Conservation (phyloP, 176 grass and related monocot genomes). For the Ensete ventricosum region DNA sequence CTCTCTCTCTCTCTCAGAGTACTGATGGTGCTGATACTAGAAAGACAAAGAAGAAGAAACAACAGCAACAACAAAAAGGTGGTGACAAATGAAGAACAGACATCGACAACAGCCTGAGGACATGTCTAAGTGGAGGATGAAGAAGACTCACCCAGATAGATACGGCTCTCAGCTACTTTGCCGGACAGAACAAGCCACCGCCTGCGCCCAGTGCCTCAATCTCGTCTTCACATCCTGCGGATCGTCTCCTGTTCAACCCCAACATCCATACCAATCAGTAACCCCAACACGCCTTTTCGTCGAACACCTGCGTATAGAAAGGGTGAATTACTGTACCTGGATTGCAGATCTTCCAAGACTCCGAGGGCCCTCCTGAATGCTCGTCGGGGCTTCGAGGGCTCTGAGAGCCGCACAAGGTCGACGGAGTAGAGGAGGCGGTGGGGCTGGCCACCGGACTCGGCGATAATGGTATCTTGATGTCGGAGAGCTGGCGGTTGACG, state of each 20-base stretch:
- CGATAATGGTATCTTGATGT: neutral
- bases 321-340: neutral
- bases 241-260: neutral
- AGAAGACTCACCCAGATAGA: neutral
- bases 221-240: conserved; percentile 3
- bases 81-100: neutral
- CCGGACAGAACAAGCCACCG: neutral
- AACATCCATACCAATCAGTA: neutral
- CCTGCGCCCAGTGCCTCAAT: conserved; percentile 11
- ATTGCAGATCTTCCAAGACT: conserved; percentile 19
- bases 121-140: neutral
- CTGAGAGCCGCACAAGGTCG: neutral
- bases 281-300: neutral
- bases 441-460: neutral
- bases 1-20: neutral
- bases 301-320: neutral
- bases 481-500: conserved; percentile 16
- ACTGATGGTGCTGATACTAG: neutral
- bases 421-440: neutral
- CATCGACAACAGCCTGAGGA: neutral
- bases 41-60: neutral
- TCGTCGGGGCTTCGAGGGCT: conserved; percentile 10
- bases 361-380: neutral
- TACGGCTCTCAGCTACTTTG: neutral
- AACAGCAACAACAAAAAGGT: neutral